Evolutionary conservation across 305 asterid species (phyloP).

Genomic region (Solanum chacoense): DNA sequence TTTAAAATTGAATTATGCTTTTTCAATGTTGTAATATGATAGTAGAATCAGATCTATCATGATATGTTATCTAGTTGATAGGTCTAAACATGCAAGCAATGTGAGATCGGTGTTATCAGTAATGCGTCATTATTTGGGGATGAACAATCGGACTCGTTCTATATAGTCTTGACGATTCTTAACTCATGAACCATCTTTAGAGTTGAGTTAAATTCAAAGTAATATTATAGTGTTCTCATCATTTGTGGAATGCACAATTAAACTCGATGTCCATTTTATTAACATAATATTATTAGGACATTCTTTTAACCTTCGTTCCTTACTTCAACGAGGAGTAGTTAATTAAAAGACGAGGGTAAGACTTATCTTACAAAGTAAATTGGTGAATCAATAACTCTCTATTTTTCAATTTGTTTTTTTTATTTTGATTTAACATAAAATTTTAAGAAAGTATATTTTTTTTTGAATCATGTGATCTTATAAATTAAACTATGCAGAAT

Average conservation of each 20-base stretch:
- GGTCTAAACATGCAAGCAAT: neutral
- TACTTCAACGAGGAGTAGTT: neutral
- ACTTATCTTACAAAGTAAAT: neutral
- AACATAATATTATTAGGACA: neutral
- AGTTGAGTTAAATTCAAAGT: neutral
- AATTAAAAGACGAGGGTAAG: neutral
- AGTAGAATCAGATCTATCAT: neutral
- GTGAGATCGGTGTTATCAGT: neutral
- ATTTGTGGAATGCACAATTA: neutral
- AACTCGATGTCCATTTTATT: neutral
- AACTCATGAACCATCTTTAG: neutral
- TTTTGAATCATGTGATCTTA: too few species aligned
- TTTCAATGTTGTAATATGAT: neutral
- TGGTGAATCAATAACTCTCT: neutral
- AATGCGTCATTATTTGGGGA: neutral
- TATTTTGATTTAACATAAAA: too few species aligned
- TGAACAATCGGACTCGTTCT: rapidly evolving
- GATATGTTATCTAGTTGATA: neutral
- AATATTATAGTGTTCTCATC: neutral
- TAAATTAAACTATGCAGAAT: too few species aligned
- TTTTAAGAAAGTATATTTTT: too few species aligned
- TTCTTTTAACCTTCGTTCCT: neutral
- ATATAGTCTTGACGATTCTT: neutral
- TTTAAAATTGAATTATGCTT: neutral
- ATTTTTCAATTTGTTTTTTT: neutral